A percentile compares a stretch with the other conserved stretches of the same genome.
Conservation (phyloP, 2,329 filamentous ascomycete genomes). For the Hypoxylon rubiginosum region DNA sequence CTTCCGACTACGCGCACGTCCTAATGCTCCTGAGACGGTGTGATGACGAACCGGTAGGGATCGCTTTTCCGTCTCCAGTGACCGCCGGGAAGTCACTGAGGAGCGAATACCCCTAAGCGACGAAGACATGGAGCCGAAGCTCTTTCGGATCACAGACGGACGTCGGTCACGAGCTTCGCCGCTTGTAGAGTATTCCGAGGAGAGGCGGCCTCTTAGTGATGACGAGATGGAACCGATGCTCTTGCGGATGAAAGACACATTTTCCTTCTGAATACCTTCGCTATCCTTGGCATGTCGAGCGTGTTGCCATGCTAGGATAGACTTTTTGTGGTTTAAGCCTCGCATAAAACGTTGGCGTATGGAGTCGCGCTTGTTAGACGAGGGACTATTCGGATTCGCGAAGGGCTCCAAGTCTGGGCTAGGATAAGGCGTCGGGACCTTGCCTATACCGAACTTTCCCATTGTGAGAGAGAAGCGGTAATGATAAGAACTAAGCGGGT, state of each 20-base stretch:
- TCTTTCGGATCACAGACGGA: conserved; percentile 37
- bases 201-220: conserved; percentile 28
- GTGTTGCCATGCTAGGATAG: conserved; percentile 7
- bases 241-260: conserved; percentile 24
- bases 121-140: conserved; percentile 44
- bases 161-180: conserved; percentile 5
- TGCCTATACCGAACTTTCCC: conserved; percentile 22
- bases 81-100: conserved; percentile 25
- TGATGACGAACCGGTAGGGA: conserved; percentile 19
- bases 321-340: conserved; percentile 20
- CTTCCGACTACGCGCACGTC: conserved; percentile 12
- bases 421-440: conserved; percentile 4
- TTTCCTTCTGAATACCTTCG: conserved; percentile 1
- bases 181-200: conserved; percentile 4
- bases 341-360: conserved; percentile 27
- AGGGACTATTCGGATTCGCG: background rate
- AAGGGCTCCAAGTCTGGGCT: background rate
- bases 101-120: conserved; percentile 37
- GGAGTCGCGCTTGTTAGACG: conserved; percentile 5
- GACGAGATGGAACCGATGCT: conserved; percentile 33
- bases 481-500: background rate
- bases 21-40: conserved; percentile 11
- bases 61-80: conserved; percentile 17
- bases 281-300: background rate
- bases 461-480: conserved; percentile 21